Percentiles rank a stretch among this genome's conserved stretches.
phyloP scores from a whole-genome alignment of 345 rosid genomes.

The Carallia brachiata region DNA sequence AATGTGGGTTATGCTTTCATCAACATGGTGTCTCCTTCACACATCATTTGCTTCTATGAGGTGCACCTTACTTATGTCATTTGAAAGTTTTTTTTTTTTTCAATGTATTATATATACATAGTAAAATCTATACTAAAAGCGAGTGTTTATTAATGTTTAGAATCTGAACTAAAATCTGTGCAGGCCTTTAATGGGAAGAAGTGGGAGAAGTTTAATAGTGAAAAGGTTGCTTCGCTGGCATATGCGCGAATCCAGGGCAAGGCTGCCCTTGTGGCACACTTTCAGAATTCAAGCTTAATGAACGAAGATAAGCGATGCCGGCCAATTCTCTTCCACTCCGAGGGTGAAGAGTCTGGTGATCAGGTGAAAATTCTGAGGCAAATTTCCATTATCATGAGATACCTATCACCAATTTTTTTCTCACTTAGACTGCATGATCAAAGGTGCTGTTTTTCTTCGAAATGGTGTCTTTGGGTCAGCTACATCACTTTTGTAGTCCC shows the following conservation, averaged over 20 bases:
- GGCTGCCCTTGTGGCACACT: conserved; percentile 24
- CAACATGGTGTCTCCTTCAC: conserved; percentile 26
- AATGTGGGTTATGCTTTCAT: conserved; percentile 27
- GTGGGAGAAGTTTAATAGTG: conserved; percentile 29
- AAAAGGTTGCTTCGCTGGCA: conserved; percentile 25
- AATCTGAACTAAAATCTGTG: background rate
- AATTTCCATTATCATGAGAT: too few relatives aligned
- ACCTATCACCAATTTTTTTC: too few relatives aligned
- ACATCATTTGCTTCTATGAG: conserved; percentile 21
- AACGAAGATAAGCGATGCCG: conserved; percentile 27
- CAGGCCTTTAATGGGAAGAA: conserved; percentile 29
- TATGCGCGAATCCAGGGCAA: conserved; percentile 29
- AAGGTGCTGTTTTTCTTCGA: too few relatives aligned
- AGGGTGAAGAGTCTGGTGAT: conserved; percentile 17
- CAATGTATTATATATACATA: too few relatives aligned
- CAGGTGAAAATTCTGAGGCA: conserved; percentile 7
- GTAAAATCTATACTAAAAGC: too few relatives aligned
- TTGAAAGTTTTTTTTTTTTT: too few relatives aligned
- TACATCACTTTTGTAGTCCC: too few relatives aligned
- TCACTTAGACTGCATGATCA: too few relatives aligned
- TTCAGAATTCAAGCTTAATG: conserved; percentile 28
- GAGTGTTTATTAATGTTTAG: too few relatives aligned
- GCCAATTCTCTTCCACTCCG: conserved; percentile 22
- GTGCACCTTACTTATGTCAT: background rate
- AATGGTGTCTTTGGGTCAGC: too few relatives aligned